A percentile compares a stretch with the other conserved stretches of the same genome.
phyloP scores from a whole-genome alignment of 495 filamentous ascomycete genomes.

The Podospora bellae-mahoneyi region DNA sequence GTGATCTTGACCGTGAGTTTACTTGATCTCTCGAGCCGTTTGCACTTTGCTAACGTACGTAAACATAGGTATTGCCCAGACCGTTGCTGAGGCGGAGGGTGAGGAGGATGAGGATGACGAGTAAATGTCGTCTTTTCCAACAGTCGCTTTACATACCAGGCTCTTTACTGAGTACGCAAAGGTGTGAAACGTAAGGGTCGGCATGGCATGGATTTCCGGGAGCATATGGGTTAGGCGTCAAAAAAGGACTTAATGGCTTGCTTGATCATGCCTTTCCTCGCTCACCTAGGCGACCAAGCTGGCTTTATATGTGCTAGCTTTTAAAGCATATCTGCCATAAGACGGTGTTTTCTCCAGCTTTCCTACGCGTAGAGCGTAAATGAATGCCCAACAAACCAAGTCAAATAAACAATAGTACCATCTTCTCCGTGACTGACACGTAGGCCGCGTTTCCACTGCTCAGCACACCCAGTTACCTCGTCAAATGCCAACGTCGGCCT shows the following conservation, averaged over 20 bases:
- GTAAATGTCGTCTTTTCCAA: conserved; percentile 34
- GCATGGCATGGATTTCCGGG: conserved; percentile 34
- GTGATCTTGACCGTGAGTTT: conserved; percentile 87
- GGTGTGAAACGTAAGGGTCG: conserved; percentile 20
- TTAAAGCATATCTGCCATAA: not conserved
- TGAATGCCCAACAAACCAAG: not conserved
- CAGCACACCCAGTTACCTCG: no score
- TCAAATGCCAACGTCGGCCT: no score
- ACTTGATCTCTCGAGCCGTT: not conserved
- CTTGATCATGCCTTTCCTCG: conserved; percentile 30
- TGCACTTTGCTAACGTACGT: not conserved
- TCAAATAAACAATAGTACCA: not conserved
- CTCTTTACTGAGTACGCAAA: not conserved
- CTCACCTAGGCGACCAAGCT: conserved; percentile 14
- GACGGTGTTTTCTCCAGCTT: not conserved
- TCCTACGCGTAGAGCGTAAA: not conserved
- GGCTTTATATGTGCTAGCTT: conserved; percentile 1
- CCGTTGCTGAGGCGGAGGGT: conserved; percentile 67
- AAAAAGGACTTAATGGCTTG: conserved; percentile 39
- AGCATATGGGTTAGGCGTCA: conserved; percentile 41
- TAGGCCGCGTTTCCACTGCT: no score
- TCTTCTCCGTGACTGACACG: not conserved
- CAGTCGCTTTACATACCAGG: conserved; percentile 4
- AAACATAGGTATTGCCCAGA: conserved; percentile 62
- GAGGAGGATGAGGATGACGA: conserved; percentile 60